Evolutionary conservation across 139 green algal genomes (phyloP).

Genomic region (Micromonas commoda): DNA sequence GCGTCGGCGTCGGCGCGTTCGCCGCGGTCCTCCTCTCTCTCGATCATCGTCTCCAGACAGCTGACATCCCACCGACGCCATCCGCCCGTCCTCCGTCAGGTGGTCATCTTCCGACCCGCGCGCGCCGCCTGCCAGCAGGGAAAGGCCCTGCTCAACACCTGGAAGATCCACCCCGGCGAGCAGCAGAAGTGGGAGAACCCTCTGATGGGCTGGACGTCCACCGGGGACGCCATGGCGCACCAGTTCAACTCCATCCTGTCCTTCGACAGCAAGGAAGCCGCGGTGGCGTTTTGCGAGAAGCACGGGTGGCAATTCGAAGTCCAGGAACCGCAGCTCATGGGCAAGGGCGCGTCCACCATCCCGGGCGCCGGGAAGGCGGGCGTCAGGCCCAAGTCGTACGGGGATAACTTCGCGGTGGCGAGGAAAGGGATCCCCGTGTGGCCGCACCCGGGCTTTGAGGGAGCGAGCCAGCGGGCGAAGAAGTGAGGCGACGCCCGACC

Average conservation of each 20-base stretch:
- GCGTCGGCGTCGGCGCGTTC: no score
- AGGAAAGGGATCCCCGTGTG: conserved; percentile 38
- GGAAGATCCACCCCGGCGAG: conserved; percentile 69
- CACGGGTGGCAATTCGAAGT: conserved; percentile 68
- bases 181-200: conserved; percentile 84
- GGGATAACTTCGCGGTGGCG: conserved; percentile 64
- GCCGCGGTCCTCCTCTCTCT: no score
- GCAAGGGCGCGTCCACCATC: neutral
- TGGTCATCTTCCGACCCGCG: conserved; percentile 59
- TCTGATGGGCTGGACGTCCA: conserved; percentile 96
- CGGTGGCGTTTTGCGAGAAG: conserved; percentile 50
- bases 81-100: conserved; percentile 40
- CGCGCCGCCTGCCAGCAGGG: conserved; percentile 62
- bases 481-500: no score
- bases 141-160: conserved; percentile 52
- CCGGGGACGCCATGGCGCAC: conserved; percentile 55
- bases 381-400: conserved; percentile 45
- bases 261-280: conserved; percentile 67
- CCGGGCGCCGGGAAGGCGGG: neutral
- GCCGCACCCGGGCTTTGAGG: neutral
- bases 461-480: neutral
- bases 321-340: conserved; percentile 47
- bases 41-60: no score
- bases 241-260: conserved; percentile 39
- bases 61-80: neutral